Conservation (phyloP, 495 filamentous ascomycete genomes). For the Hypoxylon intermedium region DNA sequence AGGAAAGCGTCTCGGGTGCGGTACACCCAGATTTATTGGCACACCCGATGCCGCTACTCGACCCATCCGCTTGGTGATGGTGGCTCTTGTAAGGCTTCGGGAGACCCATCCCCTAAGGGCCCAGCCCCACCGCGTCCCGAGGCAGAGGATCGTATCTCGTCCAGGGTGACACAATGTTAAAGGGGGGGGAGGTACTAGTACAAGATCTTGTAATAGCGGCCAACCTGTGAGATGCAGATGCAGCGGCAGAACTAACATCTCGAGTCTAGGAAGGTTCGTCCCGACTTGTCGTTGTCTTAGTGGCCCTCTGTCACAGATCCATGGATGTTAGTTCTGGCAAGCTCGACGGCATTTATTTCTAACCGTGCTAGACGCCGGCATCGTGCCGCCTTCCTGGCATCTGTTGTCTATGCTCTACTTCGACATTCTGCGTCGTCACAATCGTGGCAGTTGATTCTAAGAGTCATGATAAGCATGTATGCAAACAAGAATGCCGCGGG, state of each 20-base stretch:
- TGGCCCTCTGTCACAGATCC: background rate
- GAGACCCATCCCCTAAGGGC: slow-evolving; percentile 25
- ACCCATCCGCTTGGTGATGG: slow-evolving; percentile 30
- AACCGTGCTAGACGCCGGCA: background rate
- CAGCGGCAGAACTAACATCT: slow-evolving; percentile 6
- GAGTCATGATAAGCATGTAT: slow-evolving; percentile 5
- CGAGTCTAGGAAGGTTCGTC: slow-evolving; percentile 7
- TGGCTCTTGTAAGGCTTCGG: slow-evolving; percentile 35
- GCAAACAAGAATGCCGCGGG: background rate
- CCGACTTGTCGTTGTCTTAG: slow-evolving; percentile 19
- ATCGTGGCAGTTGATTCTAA: background rate
- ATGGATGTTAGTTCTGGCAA: background rate
- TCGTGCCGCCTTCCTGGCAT: too few species aligned
- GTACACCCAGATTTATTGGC: slow-evolving; percentile 22
- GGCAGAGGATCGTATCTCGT: slow-evolving; percentile 35
- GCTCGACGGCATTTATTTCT: background rate
- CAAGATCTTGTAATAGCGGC: slow-evolving; percentile 35
- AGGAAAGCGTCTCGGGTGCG: slow-evolving; percentile 31
- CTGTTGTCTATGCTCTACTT: too few species aligned
- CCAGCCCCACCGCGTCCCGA: slow-evolving; percentile 35
- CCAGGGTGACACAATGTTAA: slow-evolving; percentile 29
- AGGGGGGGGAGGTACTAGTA: slow-evolving; percentile 30
- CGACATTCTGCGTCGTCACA: too few species aligned
- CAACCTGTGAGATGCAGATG: slow-evolving; percentile 23
- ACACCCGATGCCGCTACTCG: slow-evolving; percentile 29